These are phyloP conservation scores for Funneliformis caledonium DNA, from an alignment of 371 early-diverging fungal genomes.

Conservation along the genomic window DNA sequence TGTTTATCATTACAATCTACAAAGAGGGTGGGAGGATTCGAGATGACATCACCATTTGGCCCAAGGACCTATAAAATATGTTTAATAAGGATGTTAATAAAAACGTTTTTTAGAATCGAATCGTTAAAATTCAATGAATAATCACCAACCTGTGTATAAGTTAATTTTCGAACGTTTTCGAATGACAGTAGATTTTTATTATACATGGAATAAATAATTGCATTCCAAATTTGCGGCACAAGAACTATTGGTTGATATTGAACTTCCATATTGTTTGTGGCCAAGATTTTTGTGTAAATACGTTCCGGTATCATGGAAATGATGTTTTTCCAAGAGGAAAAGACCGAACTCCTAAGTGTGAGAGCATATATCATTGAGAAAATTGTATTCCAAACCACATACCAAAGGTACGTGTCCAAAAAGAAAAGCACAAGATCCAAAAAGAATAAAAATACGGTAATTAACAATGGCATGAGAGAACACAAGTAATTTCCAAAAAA, in stretches of 20 bases:
- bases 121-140: background rate
- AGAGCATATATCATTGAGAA: constrained; percentile 83
- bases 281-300: constrained; percentile 80
- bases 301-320: constrained; percentile 86
- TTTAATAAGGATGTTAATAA: background rate
- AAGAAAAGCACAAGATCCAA: constrained; percentile 83
- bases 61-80: constrained; percentile 27
- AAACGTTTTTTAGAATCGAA: background rate
- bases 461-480: constrained; percentile 71
- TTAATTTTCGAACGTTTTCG: constrained; percentile 76
- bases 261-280: constrained; percentile 74
- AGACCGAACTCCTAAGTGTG: constrained; percentile 82
- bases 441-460: constrained; percentile 77
- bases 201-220: constrained; percentile 87
- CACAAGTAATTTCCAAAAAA: constrained; percentile 58
- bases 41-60: constrained; percentile 56
- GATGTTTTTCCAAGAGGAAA: constrained; percentile 89
- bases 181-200: constrained; percentile 82
- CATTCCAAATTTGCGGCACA: constrained; percentile 89
- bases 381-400: constrained; percentile 83
- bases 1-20: constrained; percentile 81
- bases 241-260: constrained; percentile 77
- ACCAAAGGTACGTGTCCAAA: constrained; percentile 92
- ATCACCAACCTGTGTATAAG: constrained; percentile 76
- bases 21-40: constrained; percentile 85